Evolutionary conservation across 164 flowering plant genomes (phyloP), one percentile per base, ranked within the genome.

Genomic region (Stephania japonica): DNA sequence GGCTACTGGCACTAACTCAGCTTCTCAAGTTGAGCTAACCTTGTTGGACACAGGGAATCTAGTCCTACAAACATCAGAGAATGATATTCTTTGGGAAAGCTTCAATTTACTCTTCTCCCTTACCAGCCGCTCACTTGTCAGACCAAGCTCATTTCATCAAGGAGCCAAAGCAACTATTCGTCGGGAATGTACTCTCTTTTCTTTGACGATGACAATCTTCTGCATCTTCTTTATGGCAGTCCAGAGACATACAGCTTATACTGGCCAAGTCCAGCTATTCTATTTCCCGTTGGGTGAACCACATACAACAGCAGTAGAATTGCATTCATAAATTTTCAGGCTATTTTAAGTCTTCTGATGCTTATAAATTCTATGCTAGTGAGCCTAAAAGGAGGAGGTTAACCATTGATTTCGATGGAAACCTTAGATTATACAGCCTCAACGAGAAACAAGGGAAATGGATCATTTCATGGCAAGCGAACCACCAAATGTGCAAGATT

Each of bases 61-160:
- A 0, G 80, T 32, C 38, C 74, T 84, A 7, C 32, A 16, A 12
- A 42, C 69, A 18, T 11, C 1, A 0, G 18, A 66, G 0, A 23
- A 19, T 18, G 38, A 32, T 4, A 64, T 23, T 6, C 32, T 74
- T 5, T 84, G 87, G 85, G 62, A 80, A 69, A 80, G 89, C 69
- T 85, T 87, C 65, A 82, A 78, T 68, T 81, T 43, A 87, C 88
- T 4, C 85, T 85, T 53, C 83, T 87, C 43, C 86, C 90, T 8
- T n/a, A 50, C 0, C 89, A 86, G 44, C 47, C 19, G 3, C 50
- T 84, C 13, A 80, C 79, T 0, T 49, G 59, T 16, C 21, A 66
- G 56, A 65, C 72, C 0, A 65, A 18, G 2, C 78, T 85, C 0
- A 50, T 83, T 16, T 85, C 87, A 0, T 49, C 79, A 0, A 78